These are phyloP conservation scores for Lagenidium sp. DNA, from an alignment of 352 stramenopile species.

Conservation along the genomic window DNA sequence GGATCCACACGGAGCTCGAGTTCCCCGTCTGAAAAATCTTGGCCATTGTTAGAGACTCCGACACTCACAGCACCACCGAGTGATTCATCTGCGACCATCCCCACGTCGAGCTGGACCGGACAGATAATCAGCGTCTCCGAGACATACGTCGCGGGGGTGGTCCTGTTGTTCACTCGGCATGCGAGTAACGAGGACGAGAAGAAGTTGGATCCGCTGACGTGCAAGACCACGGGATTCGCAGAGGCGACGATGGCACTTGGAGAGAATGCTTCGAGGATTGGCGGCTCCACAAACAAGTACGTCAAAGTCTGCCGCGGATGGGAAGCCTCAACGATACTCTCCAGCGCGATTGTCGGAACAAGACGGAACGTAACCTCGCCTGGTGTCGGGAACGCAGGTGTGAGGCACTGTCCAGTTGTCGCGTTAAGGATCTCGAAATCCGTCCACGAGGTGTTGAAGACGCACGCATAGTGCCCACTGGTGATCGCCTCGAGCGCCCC, in stretches of 20 bases:
- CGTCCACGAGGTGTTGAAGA: conserved; percentile 2
- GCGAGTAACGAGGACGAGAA: conserved; percentile 24
- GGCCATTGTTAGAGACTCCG: conserved; percentile 11
- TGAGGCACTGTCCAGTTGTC: conserved; percentile 2
- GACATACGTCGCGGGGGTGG: conserved; percentile 18
- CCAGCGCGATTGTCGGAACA: no score
- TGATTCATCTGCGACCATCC: conserved; percentile 7
- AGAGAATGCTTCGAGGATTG: no score
- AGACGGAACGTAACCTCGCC: no score
- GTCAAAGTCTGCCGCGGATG: neutral
- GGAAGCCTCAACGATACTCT: neutral
- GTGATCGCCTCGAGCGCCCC: no score
- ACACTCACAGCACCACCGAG: no score
- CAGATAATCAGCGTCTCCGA: conserved; percentile 2
- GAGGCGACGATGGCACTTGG: neutral
- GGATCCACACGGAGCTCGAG: conserved; percentile 2
- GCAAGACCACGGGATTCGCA: conserved; percentile 2
- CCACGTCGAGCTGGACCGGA: neutral
- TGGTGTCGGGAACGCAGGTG: no score
- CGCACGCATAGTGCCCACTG: conserved; percentile 14
- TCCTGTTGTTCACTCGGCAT: conserved; percentile 20
- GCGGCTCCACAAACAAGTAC: neutral
- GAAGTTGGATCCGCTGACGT: conserved; percentile 24
- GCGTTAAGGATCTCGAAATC: neutral
- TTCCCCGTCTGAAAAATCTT: conserved; percentile 10